Percentiles rank a stretch among this genome's conserved stretches.
Conservation (phyloP, 2,329 filamentous ascomycete species). For the Chaetomiaceae sp. region DNA sequence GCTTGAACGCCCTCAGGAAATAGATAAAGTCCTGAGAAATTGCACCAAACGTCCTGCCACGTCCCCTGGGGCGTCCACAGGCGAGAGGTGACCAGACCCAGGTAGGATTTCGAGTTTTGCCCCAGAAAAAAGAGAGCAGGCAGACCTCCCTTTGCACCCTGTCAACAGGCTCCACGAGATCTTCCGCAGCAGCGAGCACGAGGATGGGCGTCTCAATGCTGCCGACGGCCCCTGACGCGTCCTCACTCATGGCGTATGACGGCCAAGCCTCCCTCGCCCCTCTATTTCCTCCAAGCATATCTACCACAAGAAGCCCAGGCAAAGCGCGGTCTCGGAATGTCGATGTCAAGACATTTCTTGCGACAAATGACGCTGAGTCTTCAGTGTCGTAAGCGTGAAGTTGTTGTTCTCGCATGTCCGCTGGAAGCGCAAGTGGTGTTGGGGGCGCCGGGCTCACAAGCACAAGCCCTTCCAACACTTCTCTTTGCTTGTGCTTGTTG, state of each 20-base stretch:
- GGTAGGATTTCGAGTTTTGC: neutral
- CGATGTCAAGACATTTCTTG: neutral
- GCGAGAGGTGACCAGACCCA: neutral
- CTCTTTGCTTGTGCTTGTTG: neutral
- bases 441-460: conserved; percentile 1
- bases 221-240: neutral
- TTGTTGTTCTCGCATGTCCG: neutral
- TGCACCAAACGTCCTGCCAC: neutral
- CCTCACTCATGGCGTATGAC: neutral
- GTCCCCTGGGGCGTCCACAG: neutral
- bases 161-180: neutral
- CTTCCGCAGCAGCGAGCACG: neutral
- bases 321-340: neutral
- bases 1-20: no score
- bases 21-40: neutral
- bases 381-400: neutral
- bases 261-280: conserved; percentile 1
- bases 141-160: neutral
- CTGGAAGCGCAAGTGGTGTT: neutral
- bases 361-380: neutral
- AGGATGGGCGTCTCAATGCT: neutral
- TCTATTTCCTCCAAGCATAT: neutral
- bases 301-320: neutral
- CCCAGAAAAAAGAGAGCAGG: neutral
- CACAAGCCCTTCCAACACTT: neutral